Percentiles rank a stretch among this genome's conserved stretches.
These are phyloP conservation scores for Arthrobotrys sinensis DNA, from an alignment of 2,329 filamentous ascomycete species.

Conservation along the genomic window DNA sequence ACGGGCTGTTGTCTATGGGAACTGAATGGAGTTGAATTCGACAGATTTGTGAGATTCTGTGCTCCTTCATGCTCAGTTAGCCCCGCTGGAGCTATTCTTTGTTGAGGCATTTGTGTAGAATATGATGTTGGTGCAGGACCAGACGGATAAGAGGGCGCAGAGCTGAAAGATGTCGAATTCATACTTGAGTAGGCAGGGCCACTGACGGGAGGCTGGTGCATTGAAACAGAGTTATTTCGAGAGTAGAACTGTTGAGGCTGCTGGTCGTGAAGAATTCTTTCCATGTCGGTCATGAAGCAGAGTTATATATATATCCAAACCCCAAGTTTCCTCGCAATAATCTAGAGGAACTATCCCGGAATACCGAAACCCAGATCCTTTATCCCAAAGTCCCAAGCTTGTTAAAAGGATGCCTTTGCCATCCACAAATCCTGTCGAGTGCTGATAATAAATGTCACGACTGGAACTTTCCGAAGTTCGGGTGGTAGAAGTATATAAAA, in stretches of 20 bases:
- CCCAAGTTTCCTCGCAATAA: conserved; percentile 39
- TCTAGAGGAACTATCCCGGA: conserved; percentile 52
- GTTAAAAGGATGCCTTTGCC: conserved; percentile 39
- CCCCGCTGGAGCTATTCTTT: conserved; percentile 55
- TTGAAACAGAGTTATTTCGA: conserved; percentile 51
- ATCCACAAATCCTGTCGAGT: conserved; percentile 27
- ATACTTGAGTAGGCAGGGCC: conserved; percentile 48
- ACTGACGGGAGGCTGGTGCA: conserved; percentile 55
- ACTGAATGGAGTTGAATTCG: conserved; percentile 57
- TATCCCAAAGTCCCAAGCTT: conserved; percentile 35
- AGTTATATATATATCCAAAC: conserved; percentile 14
- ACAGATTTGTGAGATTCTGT: conserved; percentile 52
- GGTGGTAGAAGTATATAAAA: background rate
- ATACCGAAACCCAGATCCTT: conserved; percentile 49
- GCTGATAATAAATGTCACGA: conserved; percentile 1
- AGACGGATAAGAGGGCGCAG: conserved; percentile 46
- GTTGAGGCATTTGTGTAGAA: conserved; percentile 56
- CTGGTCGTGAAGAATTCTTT: conserved; percentile 60
- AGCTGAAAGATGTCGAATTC: conserved; percentile 60
- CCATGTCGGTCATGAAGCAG: conserved; percentile 54
- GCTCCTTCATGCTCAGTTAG: conserved; percentile 54
- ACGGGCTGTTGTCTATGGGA: conserved; percentile 58
- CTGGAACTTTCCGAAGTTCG: background rate
- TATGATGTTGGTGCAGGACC: conserved; percentile 57
- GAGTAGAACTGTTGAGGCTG: conserved; percentile 57